Base-by-base conservation (phyloP, 345 rosid genomes). In the Gossypium ekmanianum region DNA sequence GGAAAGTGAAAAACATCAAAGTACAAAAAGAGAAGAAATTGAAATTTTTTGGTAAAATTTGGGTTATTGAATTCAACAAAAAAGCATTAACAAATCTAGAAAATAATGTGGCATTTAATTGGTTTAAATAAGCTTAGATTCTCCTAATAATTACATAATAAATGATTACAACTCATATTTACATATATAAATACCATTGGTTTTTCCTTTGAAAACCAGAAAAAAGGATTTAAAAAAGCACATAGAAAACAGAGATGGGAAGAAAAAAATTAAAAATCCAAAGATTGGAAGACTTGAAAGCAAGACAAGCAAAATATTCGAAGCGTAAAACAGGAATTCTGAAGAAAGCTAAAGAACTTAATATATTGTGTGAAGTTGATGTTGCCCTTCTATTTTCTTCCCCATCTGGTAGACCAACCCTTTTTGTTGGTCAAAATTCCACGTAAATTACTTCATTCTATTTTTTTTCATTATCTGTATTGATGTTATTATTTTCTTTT, bases 301-400 rank as follows among this genome's bases (percentile, higher is more conserved):
- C 76, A 3, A 87, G 88, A 74, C 84, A 84, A 1, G 72, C 54
- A 18, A 87, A 81, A 61, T 89, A 66, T 12, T 85, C 89, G 14
- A 89, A 87, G 84, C 73, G 92, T 2, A 89, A 81, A 54, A 17
- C 45, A 0, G 84, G 92, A 0, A 1, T 87, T 22, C 16, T 87
- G 0, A 87, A 89, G 69, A 85, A 84, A 16, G 89, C 87, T 0
- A 77, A 76, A 22, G 85, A 84, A 45, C 73, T 82, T 50, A 18
- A 79, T 0, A 57, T 66, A 10, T 26, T 82, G 7, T 82, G 87
- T 29, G 87, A 84, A 24, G 72, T 72, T n/a, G 85, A 82, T 76
- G 14, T 84, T 2, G 79, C 75, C 2, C 69, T 84, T 26, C 1
- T 80, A 4, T n/a, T 79, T 75, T 78, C 79, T 47, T 85, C 88